A percentile compares a stretch with the other conserved stretches of the same genome.
These are phyloP conservation scores for Avena eriantha DNA, from an alignment of 176 grass and related monocot genomes.

Conservation along the genomic window DNA sequence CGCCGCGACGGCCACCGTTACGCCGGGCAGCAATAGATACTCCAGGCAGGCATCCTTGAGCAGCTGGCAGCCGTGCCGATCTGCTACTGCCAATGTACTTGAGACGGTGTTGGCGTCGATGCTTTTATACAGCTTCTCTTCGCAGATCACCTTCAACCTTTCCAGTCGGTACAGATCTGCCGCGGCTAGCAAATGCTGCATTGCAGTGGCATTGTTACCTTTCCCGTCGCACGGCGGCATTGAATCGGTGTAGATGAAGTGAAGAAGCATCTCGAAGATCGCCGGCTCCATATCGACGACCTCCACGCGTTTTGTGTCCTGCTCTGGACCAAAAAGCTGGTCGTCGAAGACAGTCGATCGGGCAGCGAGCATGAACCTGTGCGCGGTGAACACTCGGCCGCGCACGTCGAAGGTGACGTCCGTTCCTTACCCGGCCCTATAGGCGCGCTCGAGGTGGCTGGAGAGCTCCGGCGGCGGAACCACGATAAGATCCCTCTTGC, in stretches of 20 bases:
- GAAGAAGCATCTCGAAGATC: slow-evolving; percentile 28
- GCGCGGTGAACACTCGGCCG: background rate
- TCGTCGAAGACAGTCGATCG: slow-evolving; percentile 2
- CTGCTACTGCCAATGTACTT: background rate
- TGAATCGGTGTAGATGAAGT: slow-evolving; percentile 23
- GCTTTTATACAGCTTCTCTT: background rate
- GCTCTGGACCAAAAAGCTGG: slow-evolving; percentile 9
- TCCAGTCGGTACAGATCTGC: slow-evolving; percentile 29
- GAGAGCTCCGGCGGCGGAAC: slow-evolving; percentile 10
- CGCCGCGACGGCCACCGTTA: background rate
- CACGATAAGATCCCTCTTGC: background rate
- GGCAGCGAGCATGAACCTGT: slow-evolving; percentile 17
- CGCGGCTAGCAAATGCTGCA: slow-evolving; percentile 23
- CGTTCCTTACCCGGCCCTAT: background rate
- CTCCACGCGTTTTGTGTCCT: background rate
- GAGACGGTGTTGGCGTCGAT: background rate
- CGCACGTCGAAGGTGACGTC: slow-evolving; percentile 11
- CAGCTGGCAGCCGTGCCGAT: background rate
- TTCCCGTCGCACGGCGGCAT: background rate
- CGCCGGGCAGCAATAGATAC: background rate
- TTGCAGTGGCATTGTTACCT: background rate
- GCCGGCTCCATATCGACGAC: slow-evolving; percentile 1
- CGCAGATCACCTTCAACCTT: slow-evolving; percentile 32
- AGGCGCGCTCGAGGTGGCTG: background rate
- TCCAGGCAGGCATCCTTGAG: slow-evolving; percentile 7